A percentile compares a stretch with the other conserved stretches of the same genome.
phyloP scores from a whole-genome alignment of 768 basidiomycete species.

The Psilocybe cubensis region DNA sequence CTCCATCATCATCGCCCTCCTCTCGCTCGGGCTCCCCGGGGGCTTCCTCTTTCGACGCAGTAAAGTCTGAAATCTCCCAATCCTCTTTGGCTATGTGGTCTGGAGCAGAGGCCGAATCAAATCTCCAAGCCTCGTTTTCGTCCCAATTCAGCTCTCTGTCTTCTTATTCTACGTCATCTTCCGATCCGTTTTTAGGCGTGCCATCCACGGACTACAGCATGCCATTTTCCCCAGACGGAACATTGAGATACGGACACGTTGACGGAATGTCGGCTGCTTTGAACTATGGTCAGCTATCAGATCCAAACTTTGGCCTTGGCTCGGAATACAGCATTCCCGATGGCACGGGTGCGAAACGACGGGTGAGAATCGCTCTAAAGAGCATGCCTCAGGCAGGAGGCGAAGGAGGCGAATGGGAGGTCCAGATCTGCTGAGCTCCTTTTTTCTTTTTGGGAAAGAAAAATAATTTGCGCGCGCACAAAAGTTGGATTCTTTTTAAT shows the following conservation, averaged over 20 bases:
- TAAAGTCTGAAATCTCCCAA: conserved; percentile 25
- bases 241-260: conserved; percentile 33
- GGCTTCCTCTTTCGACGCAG: conserved; percentile 21
- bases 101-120: conserved; percentile 8
- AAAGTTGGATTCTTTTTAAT: conserved; percentile 8
- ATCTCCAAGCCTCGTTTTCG: conserved; percentile 26
- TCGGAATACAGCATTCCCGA: conserved; percentile 41
- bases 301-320: conserved; percentile 35
- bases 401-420: conserved; percentile 81
- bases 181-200: conserved; percentile 65
- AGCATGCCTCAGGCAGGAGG: conserved; percentile 62
- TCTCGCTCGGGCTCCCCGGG: conserved; percentile 32
- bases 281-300: conserved; percentile 22
- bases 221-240: conserved; percentile 36
- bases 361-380: conserved; percentile 70
- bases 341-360: conserved; percentile 44
- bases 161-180: conserved; percentile 42
- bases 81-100: conserved; percentile 28
- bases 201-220: conserved; percentile 38
- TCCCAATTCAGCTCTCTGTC: conserved; percentile 34
- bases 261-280: background rate
- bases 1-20: conserved; percentile 48
- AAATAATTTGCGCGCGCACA: background rate
- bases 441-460: background rate
- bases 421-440: conserved; percentile 59